Percentiles rank a stretch among this genome's conserved stretches.
Conservation (phyloP, 2,329 filamentous ascomycete genomes). For the Xylariaceae sp. region DNA sequence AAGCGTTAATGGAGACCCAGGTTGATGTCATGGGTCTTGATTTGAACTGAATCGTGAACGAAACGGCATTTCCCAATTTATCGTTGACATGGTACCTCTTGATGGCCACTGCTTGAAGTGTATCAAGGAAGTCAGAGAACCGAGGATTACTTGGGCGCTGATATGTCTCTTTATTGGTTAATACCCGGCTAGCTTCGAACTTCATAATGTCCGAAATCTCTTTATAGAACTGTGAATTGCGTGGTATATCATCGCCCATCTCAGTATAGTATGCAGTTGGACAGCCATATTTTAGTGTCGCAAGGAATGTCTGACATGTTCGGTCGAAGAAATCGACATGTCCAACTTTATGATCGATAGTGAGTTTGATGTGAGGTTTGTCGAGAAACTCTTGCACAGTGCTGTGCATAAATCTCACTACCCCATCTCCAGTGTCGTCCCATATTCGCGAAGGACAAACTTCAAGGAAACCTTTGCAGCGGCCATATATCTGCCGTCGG, state of each 20-base stretch:
- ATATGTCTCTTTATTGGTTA: not conserved
- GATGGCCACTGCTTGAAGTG: not conserved
- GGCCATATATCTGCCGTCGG: conserved; percentile 25
- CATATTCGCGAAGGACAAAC: not conserved
- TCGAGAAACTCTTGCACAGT: conserved; percentile 22
- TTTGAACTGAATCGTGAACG: not conserved
- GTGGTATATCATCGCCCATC: not conserved
- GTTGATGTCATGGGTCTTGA: not conserved
- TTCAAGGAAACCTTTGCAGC: conserved; percentile 28
- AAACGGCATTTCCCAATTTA: not conserved
- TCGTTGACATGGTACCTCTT: not conserved
- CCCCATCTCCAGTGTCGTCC: not conserved
- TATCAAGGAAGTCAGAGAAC: not conserved
- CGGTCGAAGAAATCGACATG: conserved; percentile 8
- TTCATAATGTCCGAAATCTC: not conserved
- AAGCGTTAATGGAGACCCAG: too few relatives aligned
- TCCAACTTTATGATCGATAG: not conserved
- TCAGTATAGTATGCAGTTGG: conserved; percentile 5
- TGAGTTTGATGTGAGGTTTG: not conserved
- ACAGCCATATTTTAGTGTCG: conserved; percentile 19
- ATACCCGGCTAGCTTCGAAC: not conserved
- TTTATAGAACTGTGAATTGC: not conserved
- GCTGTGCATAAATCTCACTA: conserved; percentile 26
- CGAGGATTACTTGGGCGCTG: too few relatives aligned
- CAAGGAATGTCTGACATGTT: conserved; percentile 21